Percentiles rank a stretch among this genome's conserved stretches.
These are phyloP conservation scores for Globisporangium takayamanum DNA, from an alignment of 352 stramenopile species.

Conservation along the genomic window DNA sequence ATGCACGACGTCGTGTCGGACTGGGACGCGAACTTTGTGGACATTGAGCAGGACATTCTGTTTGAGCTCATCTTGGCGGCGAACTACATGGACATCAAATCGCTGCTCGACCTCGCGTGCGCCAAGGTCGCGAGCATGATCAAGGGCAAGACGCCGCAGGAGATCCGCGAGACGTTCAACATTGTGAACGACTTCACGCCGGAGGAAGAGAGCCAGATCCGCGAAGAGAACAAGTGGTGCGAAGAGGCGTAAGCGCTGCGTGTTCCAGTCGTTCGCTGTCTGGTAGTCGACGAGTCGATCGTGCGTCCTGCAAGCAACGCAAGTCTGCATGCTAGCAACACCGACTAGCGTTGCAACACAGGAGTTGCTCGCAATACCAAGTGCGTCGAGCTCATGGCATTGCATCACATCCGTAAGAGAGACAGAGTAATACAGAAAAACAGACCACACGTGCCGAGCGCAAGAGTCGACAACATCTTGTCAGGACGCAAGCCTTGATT, in stretches of 20 bases:
- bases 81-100: slow-evolving; percentile 99
- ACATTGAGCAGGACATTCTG: slow-evolving; percentile 98
- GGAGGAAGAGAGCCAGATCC: slow-evolving; percentile 98
- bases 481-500: not conserved
- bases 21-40: slow-evolving; percentile 99
- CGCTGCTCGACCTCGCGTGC: slow-evolving; percentile 86
- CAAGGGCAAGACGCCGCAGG: slow-evolving; percentile 97
- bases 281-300: too few relatives aligned
- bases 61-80: slow-evolving; percentile 99
- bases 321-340: too few relatives aligned
- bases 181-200: slow-evolving; percentile 99
- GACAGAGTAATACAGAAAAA: not conserved
- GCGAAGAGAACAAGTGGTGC: slow-evolving; percentile 99
- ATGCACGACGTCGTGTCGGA: slow-evolving; percentile 99
- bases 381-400: not conserved
- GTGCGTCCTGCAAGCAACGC: too few relatives aligned
- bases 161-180: slow-evolving; percentile 99
- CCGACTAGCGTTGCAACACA: too few relatives aligned
- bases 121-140: slow-evolving; percentile 93
- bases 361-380: too few relatives aligned
- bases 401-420: too few relatives aligned
- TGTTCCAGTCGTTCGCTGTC: not conserved
- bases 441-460: not conserved
- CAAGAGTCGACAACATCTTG: not conserved
- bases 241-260: slow-evolving; percentile 91